These are phyloP conservation scores for Quercus cerris DNA, from an alignment of 306 rosid species.

Conservation along the genomic window DNA sequence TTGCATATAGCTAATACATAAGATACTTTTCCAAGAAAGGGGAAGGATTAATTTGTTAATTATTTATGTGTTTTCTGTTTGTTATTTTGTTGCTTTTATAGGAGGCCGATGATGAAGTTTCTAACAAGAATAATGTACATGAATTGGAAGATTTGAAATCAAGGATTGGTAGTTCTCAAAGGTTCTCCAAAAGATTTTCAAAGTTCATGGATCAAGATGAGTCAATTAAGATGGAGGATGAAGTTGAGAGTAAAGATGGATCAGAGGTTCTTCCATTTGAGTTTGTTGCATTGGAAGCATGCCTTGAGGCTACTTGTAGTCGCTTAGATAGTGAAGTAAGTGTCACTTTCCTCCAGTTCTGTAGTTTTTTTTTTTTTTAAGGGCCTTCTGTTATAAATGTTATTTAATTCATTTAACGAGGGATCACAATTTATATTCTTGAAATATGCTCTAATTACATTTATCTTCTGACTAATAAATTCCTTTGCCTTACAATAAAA, in stretches of 20 bases:
- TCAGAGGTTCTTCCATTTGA: conserved; percentile 49
- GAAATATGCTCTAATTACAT: too few relatives aligned
- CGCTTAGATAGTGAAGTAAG: conserved; percentile 63
- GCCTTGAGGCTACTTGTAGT: conserved; percentile 80
- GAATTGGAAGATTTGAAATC: conserved; percentile 47
- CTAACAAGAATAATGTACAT: conserved; percentile 39
- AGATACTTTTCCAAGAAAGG: neutral
- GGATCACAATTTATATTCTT: too few relatives aligned
- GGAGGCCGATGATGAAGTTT: conserved; percentile 42
- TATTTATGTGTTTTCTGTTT: neutral
- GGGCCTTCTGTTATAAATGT: neutral
- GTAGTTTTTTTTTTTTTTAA: neutral
- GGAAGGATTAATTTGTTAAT: neutral
- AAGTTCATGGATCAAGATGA: conserved; percentile 9
- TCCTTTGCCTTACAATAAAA: too few relatives aligned
- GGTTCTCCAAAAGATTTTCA: conserved; percentile 24
- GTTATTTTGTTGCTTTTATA: conserved; percentile 15
- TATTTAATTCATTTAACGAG: neutral
- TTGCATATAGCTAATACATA: too few relatives aligned
- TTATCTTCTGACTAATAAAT: too few relatives aligned
- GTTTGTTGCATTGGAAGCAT: conserved; percentile 71
- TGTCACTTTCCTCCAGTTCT: neutral
- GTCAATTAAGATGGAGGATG: conserved; percentile 11
- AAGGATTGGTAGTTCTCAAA: conserved; percentile 32
- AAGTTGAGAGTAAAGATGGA: conserved; percentile 35